Base-by-base conservation (phyloP, 2,329 filamentous ascomycete genomes). In the Exophiala viscosa region DNA sequence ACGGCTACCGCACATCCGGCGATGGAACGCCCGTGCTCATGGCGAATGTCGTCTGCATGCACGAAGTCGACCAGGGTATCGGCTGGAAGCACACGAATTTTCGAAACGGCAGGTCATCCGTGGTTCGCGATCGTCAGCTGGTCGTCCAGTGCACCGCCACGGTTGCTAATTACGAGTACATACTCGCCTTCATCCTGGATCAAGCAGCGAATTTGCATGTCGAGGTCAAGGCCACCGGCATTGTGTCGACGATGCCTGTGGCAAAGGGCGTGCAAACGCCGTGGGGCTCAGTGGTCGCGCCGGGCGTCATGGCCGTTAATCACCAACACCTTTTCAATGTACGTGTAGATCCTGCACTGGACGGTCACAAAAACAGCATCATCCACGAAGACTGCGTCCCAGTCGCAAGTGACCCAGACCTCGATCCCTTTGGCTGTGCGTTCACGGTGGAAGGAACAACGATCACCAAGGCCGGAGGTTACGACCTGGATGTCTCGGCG, bases 71-170 rank as follows among this genome's bases (percentile, higher is more conserved):
- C 60, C 79, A 81, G 48, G 85, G 85, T 4, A 85, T 87, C 38
- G 76, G 77, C 6, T 87, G 83, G 83, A 87, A 87, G 64, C 84
- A 87, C 67, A 85, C 83, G 5, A 86, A 87, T 69, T 85, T 79
- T 71, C 75, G 84, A 3, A 87, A 82, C 0, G 74, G 76, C 23
- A 76, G 80, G 1, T 82, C 82, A 0, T 81, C 83, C 1, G 81
- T 86, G 0, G 80, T 80, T 0, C 75, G 85, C 6, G 73, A 77
- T 52, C 77, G 84, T 0, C 79, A 85, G 59, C 74, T 87, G 2
- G 82, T 87, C 0, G 67, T 87, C 2, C 84, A 87, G 60, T 84
- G 80, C 63, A 83, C 87, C 66, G 81, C 84, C 58, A 87, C 84
- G 0, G 76, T 87, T 1, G 81, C 81, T 15, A 87, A 88, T 69